Percentiles rank a stretch among this genome's conserved stretches.
Conservation (phyloP, 768 basidiomycete genomes). For the Termitomyces sp. region DNA sequence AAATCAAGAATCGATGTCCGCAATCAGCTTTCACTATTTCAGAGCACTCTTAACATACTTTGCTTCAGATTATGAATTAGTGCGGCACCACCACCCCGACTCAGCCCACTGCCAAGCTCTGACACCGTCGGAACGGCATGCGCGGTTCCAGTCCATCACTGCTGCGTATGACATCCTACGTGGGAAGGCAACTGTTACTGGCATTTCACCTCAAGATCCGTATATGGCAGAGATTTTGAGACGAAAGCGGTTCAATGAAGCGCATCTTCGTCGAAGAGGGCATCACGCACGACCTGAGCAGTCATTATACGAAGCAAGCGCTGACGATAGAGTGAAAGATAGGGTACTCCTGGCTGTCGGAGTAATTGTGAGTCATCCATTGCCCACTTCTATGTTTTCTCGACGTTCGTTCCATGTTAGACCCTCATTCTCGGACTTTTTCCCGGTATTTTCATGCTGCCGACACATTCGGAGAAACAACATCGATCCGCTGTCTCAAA, state of each 20-base stretch:
- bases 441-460: conserved; percentile 37
- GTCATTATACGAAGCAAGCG: conserved; percentile 27
- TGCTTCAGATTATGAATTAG: conserved; percentile 57
- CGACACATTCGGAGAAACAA: conserved; percentile 33
- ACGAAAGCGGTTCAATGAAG: conserved; percentile 39
- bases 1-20: conserved; percentile 71
- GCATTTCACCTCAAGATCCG: conserved; percentile 31
- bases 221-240: conserved; percentile 51
- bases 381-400: not conserved
- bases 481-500: conserved; percentile 55
- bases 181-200: conserved; percentile 26
- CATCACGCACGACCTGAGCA: conserved; percentile 15
- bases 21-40: conserved; percentile 6
- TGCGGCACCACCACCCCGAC: conserved; percentile 65
- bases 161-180: conserved; percentile 60
- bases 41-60: not conserved
- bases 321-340: conserved; percentile 51
- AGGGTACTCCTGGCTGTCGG: conserved; percentile 45
- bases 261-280: conserved; percentile 25
- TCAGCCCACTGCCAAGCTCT: conserved; percentile 40
- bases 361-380: conserved; percentile 36
- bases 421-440: conserved; percentile 43
- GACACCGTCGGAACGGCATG: conserved; percentile 44
- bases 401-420: conserved; percentile 23
- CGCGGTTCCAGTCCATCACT: conserved; percentile 62